Evolutionary conservation across 805 yeast species (phyloP).

Genomic region (Pichia pseudocactophila): DNA sequence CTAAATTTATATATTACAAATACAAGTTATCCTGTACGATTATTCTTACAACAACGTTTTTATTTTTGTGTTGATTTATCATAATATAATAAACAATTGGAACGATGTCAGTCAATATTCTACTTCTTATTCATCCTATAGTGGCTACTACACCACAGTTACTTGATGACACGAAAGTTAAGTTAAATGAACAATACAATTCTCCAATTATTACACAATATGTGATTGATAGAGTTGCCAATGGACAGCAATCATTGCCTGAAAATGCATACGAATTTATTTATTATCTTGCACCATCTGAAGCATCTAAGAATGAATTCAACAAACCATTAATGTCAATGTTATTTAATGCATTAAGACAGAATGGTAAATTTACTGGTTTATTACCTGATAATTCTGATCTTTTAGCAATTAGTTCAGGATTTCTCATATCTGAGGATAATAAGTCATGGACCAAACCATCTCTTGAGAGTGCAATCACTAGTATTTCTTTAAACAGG

Average conservation of each 20-base stretch:
- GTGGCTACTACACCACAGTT: constrained; percentile 46
- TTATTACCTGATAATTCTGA: constrained; percentile 41
- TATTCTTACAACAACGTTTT: background rate
- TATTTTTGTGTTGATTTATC: no score
- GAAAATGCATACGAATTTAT: constrained; percentile 34
- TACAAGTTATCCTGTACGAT: background rate
- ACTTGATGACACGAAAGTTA: constrained; percentile 33
- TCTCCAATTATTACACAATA: constrained; percentile 37
- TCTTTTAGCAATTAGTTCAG: constrained; percentile 58
- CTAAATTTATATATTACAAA: no score
- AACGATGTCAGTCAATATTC: constrained; percentile 13
- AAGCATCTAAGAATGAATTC: constrained; percentile 34
- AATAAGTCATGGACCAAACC: constrained; percentile 51
- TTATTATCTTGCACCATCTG: constrained; percentile 49
- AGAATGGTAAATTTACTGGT: constrained; percentile 43
- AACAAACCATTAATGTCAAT: constrained; percentile 36
- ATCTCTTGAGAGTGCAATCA: constrained; percentile 14
- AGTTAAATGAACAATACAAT: constrained; percentile 22
- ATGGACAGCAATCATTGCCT: constrained; percentile 33
- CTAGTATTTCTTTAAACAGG: constrained; percentile 16
- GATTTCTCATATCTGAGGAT: constrained; percentile 40
- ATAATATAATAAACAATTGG: background rate
- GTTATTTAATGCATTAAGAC: constrained; percentile 32
- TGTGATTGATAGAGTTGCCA: constrained; percentile 50
- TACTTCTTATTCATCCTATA: constrained; percentile 59